Base-by-base conservation (phyloP, 2,329 filamentous ascomycete genomes). In the Aureobasidium sp. region DNA sequence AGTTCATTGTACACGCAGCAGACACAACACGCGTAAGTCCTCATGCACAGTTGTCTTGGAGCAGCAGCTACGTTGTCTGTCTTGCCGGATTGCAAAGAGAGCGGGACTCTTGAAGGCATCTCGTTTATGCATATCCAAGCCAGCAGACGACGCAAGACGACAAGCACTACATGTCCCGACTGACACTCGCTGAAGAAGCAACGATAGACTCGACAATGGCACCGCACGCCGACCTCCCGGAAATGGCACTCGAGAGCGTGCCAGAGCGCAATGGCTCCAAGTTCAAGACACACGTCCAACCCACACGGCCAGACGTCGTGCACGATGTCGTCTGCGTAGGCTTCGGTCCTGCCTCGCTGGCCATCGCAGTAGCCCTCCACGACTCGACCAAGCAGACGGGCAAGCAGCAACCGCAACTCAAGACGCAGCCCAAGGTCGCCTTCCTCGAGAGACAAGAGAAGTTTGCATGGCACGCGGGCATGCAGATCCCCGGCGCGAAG, bases 401-500 rank as follows among this genome's bases (percentile, higher is more conserved):
- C 66, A 46, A 60, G 67, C 38, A 54, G 19, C 27, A 19, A n/a
- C 47, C 57, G 4, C 35, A 71, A 35, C 61, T 73, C 25, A 61
- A 43, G 35, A 68, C 67, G 60, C 66, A 74, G 46, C 88, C 90
- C 50, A 90, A 88, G 71, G 85, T 95, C 3, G 81, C 89, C 46
- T 97, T 96, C 74, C 75, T 97, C 25, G 93, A 97, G 78, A 88
- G 89, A 73, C 93, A 97, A 74, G 70, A 79, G 33, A 77, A 81
- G 50, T 97, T 97, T 70, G 84, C 88, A 61, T 97, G 93, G 93
- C 93, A 97, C 74, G 86, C 90, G 0, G 93, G 93, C 62, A 97
- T 97, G 93, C 84, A 96, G 62, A 82, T 97, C 3, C 90, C 91
- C 0, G 92, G 91, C 5, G 89, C 92, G 57, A 91, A 88, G 76